Conservation (phyloP, 805 yeast species). For the Schizosaccharomyces octosporus region DNA sequence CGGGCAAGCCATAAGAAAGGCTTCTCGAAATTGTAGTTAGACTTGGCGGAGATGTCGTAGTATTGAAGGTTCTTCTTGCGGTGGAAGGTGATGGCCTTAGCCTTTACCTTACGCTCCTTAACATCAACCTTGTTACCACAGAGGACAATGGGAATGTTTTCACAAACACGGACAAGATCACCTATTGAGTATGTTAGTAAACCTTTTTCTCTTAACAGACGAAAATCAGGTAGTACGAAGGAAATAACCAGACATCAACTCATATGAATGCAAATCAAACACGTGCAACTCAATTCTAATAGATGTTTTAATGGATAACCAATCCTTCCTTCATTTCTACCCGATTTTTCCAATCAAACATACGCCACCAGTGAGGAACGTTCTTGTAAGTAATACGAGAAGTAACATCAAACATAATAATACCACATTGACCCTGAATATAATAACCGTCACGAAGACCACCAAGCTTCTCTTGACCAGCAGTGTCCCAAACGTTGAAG, state of each 20-base stretch:
- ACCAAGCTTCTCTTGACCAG: conserved; percentile 99
- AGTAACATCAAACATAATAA: conserved; percentile 98
- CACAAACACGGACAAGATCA: conserved; percentile 97
- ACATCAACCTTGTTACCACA: conserved; percentile 99
- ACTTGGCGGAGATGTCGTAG: conserved; percentile 97
- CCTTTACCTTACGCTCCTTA: conserved; percentile 98
- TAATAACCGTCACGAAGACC: conserved; percentile 99
- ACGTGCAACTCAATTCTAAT: neutral
- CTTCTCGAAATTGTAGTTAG: conserved; percentile 97
- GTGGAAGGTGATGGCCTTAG: conserved; percentile 99
- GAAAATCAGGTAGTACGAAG: neutral
- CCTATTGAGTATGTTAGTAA: conserved; percentile 1
- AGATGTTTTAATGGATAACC: neutral
- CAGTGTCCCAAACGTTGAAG: conserved; percentile 99
- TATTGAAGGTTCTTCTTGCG: conserved; percentile 99
- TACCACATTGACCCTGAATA: conserved; percentile 98
- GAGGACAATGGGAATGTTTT: conserved; percentile 93
- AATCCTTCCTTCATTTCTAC: neutral
- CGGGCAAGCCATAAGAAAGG: conserved; percentile 99
- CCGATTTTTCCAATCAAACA: conserved; percentile 7
- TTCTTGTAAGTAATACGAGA: conserved; percentile 98
- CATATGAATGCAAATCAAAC: no score
- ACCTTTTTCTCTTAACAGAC: neutral
- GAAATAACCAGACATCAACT: neutral
- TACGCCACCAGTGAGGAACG: conserved; percentile 99